Evolutionary conservation across 257 asterid species (phyloP).

Genomic region (Paraleonurus japonicus): DNA sequence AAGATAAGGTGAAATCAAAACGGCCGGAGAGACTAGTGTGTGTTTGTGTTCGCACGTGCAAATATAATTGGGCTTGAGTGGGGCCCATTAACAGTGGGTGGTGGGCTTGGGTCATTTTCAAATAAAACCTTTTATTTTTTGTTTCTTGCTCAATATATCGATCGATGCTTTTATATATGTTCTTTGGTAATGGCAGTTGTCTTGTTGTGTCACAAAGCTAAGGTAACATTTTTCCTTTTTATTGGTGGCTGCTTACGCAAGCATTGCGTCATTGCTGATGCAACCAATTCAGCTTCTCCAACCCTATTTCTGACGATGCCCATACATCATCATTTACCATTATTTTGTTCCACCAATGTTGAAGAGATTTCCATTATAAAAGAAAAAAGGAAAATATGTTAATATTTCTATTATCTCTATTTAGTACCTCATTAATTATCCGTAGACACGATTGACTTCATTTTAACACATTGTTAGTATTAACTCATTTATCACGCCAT

Average conservation of each 20-base stretch:
- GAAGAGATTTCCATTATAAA: not conserved
- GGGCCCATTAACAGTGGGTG: conserved; percentile 40
- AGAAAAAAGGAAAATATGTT: too few relatives aligned
- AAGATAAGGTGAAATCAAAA: conserved; percentile 29
- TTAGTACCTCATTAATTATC: too few relatives aligned
- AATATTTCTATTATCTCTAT: not conserved
- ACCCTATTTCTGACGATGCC: not conserved
- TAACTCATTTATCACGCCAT: too few relatives aligned
- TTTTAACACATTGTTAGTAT: too few relatives aligned
- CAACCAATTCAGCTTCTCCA: conserved; percentile 23
- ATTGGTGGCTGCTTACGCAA: conserved; percentile 62
- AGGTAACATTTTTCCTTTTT: conserved; percentile 27
- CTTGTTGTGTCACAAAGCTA: conserved; percentile 55
- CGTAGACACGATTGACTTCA: too few relatives aligned
- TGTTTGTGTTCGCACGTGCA: conserved; percentile 51
- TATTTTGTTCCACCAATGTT: not conserved
- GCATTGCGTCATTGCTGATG: conserved; percentile 76
- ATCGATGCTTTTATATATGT: conserved; percentile 40
- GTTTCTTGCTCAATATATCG: conserved; percentile 18
- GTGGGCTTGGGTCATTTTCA: conserved; percentile 16
- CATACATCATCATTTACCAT: not conserved
- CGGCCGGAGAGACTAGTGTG: too few relatives aligned
- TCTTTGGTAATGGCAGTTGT: conserved; percentile 66
- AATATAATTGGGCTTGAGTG: conserved; percentile 30
- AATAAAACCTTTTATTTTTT: not conserved